Evolutionary conservation across 257 asterid species (phyloP).

Genomic region (Galeopsis tetrahit): DNA sequence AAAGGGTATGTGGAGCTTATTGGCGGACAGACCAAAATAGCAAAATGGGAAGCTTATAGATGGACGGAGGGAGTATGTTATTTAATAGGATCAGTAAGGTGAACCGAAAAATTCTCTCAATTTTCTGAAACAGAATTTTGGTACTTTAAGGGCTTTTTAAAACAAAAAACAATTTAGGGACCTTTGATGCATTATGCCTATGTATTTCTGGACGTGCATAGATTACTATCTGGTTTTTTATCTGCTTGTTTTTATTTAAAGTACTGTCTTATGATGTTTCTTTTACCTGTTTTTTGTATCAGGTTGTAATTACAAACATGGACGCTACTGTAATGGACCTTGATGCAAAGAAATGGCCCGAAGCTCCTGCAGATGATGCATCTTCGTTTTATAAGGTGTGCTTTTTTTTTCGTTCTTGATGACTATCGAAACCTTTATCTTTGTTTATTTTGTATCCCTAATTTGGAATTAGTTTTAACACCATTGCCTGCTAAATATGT

Average conservation of each 20-base stretch:
- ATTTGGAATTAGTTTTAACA: not conserved
- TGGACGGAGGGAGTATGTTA: too few species aligned
- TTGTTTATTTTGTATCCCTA: not conserved
- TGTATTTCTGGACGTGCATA: not conserved
- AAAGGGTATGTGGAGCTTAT: too few species aligned
- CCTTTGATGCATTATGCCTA: too few species aligned
- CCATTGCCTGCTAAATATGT: not conserved
- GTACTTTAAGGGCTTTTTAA: too few species aligned
- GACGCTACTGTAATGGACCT: conserved; percentile 69
- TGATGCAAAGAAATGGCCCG: conserved; percentile 97
- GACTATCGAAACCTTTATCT: not conserved
- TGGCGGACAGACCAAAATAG: too few species aligned
- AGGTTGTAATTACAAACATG: conserved; percentile 86
- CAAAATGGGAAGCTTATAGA: too few species aligned
- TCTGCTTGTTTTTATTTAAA: not conserved
- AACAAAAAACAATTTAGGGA: too few species aligned
- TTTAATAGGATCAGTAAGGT: too few species aligned
- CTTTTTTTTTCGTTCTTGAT: not conserved
- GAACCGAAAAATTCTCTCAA: too few species aligned
- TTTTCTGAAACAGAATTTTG: too few species aligned
- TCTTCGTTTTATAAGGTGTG: conserved; percentile 75
- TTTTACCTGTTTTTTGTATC: conserved; percentile 24
- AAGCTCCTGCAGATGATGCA: conserved; percentile 69
- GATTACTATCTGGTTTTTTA: not conserved
- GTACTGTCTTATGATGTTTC: not conserved